Evolutionary conservation across 2,329 filamentous ascomycete genomes (phyloP).

Genomic region (Colletotrichum simmondsii): DNA sequence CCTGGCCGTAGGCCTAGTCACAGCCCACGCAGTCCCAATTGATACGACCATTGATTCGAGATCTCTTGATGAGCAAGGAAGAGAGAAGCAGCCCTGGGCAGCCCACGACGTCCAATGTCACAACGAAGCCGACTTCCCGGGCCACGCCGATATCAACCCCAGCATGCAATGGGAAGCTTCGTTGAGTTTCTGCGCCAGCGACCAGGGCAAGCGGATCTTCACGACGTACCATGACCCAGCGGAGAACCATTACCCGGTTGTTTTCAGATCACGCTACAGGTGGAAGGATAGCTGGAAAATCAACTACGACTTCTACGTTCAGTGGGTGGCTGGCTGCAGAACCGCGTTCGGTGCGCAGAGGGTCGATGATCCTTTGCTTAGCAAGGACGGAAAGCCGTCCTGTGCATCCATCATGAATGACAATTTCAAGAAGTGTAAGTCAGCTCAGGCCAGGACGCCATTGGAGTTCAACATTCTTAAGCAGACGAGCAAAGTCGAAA

Average conservation of each 20-base stretch:
- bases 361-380: neutral
- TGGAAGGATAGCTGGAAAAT: neutral
- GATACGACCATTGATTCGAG: neutral
- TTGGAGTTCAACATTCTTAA: neutral
- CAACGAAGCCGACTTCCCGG: neutral
- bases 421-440: neutral
- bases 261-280: neutral
- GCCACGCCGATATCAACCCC: neutral
- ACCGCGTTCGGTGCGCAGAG: neutral
- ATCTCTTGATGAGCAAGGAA: neutral
- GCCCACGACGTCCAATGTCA: neutral
- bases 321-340: neutral
- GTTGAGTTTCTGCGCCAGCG: neutral
- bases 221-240: neutral
- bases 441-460: rapidly evolving
- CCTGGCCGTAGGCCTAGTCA: neutral
- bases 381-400: neutral
- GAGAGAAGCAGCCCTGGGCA: neutral
- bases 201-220: neutral
- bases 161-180: neutral
- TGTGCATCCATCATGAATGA: neutral
- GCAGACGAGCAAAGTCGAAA: neutral
- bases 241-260: neutral
- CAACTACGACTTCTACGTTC: slow-evolving; percentile 15
- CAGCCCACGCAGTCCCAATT: neutral